Percentiles rank a stretch among this genome's conserved stretches.
phyloP scores from a whole-genome alignment of 2,329 filamentous ascomycete species.

The Orbilia blumenaviensis region DNA sequence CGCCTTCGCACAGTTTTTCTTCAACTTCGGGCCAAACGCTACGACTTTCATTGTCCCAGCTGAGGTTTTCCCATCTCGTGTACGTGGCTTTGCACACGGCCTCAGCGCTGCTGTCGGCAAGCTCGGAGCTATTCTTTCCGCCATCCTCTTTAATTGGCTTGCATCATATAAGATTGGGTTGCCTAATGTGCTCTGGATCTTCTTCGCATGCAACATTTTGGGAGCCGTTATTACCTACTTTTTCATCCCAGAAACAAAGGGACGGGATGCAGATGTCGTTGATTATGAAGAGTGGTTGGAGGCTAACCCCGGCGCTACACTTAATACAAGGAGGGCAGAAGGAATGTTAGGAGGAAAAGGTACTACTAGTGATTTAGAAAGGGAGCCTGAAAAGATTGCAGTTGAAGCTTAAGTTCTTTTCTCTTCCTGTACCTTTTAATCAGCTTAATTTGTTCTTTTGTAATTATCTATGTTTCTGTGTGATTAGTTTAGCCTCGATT shows the following conservation, averaged over 20 bases:
- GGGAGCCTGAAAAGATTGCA: not conserved
- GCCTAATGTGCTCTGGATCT: conserved; percentile 57
- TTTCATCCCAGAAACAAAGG: conserved; percentile 58
- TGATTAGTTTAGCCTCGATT: not conserved
- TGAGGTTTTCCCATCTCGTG: conserved; percentile 61
- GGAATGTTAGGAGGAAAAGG: conserved; percentile 39
- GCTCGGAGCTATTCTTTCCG: conserved; percentile 60
- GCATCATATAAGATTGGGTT: conserved; percentile 60
- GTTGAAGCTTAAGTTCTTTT: not conserved
- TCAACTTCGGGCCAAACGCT: conserved; percentile 59
- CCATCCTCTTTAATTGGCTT: conserved; percentile 68
- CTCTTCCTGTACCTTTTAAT: not conserved
- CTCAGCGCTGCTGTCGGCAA: conserved; percentile 61
- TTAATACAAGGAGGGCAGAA: conserved; percentile 9
- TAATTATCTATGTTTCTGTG: not conserved
- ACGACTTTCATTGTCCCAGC: conserved; percentile 61
- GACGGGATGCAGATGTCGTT: conserved; percentile 55
- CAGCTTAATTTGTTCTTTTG: not conserved
- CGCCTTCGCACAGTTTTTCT: conserved; percentile 55
- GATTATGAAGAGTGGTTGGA: conserved; percentile 56
- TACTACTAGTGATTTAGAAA: not conserved
- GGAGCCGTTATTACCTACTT: conserved; percentile 57
- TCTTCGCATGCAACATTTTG: conserved; percentile 57
- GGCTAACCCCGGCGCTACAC: conserved; percentile 31
- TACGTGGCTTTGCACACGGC: conserved; percentile 60